Evolutionary conservation across 768 basidiomycete species (phyloP).

Genomic region (Xanthoconium purpureum): DNA sequence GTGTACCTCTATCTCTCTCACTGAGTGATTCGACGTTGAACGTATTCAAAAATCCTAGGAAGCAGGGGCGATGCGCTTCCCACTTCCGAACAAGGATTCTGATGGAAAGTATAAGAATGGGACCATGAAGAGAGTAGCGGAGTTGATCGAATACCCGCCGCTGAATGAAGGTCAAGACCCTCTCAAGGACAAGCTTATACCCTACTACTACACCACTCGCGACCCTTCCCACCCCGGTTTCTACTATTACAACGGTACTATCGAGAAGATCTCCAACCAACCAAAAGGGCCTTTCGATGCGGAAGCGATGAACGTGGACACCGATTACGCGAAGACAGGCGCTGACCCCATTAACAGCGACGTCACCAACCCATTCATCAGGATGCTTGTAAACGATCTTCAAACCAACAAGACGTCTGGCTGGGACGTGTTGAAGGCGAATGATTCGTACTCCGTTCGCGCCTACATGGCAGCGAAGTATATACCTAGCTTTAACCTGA

Average conservation of each 20-base stretch:
- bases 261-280: constrained; percentile 1
- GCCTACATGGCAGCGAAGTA: constrained; percentile 25
- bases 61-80: too few relatives aligned
- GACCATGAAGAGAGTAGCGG: constrained; percentile 29
- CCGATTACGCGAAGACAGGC: too few relatives aligned
- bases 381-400: too few relatives aligned
- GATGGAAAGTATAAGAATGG: constrained; percentile 19
- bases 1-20: too few relatives aligned
- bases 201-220: constrained; percentile 13
- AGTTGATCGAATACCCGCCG: constrained; percentile 28
- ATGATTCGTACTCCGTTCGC: constrained; percentile 32
- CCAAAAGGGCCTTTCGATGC: constrained; percentile 1
- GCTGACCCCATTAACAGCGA: too few relatives aligned
- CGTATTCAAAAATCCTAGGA: too few relatives aligned
- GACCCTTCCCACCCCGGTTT: constrained; percentile 7
- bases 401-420: too few relatives aligned
- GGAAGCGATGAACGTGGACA: too few relatives aligned
- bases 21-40: too few relatives aligned
- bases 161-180: neutral
- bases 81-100: too few relatives aligned
- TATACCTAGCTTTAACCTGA: constrained; percentile 18
- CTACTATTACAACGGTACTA: constrained; percentile 8
- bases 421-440: constrained; percentile 21
- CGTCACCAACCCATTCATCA: too few relatives aligned
- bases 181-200: constrained; percentile 20